Conservation (phyloP, 2,329 filamentous ascomycete genomes). For the Exserohilum turcica region DNA sequence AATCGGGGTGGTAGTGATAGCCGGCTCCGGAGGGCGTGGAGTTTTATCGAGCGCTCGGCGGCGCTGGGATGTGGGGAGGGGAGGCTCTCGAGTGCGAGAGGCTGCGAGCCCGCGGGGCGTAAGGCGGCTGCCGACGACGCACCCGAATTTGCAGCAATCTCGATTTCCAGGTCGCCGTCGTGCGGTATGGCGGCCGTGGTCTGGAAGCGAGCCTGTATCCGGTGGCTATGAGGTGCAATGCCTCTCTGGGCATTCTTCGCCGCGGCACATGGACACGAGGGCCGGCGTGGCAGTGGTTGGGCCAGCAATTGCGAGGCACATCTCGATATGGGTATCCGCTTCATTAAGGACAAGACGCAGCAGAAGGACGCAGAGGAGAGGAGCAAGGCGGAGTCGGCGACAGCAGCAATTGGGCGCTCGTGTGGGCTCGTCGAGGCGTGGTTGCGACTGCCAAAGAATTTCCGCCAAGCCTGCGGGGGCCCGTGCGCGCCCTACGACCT, state of each 20-base stretch:
- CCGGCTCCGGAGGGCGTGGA: constrained; percentile 89
- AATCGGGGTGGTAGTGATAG: constrained; percentile 80
- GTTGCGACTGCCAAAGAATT: constrained; percentile 43
- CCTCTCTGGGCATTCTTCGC: constrained; percentile 27
- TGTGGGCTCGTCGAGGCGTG: constrained; percentile 33
- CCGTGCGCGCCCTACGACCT: constrained; percentile 22
- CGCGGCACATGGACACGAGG: constrained; percentile 43
- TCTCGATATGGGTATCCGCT: constrained; percentile 65
- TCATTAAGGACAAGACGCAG: constrained; percentile 53
- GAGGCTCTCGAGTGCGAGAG: constrained; percentile 49
- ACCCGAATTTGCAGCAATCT: constrained; percentile 15
- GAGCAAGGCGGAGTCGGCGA: constrained; percentile 21
- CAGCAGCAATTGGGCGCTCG: constrained; percentile 28
- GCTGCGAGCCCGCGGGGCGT: constrained; percentile 5
- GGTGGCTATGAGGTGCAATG: constrained; percentile 37
- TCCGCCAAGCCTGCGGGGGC: constrained; percentile 33
- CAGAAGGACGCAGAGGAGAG: constrained; percentile 11
- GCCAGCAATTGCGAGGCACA: constrained; percentile 66
- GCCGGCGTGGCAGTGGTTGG: constrained; percentile 50
- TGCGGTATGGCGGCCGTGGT: constrained; percentile 24
- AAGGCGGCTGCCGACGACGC: constrained; percentile 10
- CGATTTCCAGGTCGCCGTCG: constrained; percentile 18
- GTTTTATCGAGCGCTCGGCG: constrained; percentile 78
- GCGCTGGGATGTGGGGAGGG: constrained; percentile 74
- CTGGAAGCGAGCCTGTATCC: constrained; percentile 35